Evolutionary conservation across 345 rosid species (phyloP).

Genomic region (Ailanthus altissimus): DNA sequence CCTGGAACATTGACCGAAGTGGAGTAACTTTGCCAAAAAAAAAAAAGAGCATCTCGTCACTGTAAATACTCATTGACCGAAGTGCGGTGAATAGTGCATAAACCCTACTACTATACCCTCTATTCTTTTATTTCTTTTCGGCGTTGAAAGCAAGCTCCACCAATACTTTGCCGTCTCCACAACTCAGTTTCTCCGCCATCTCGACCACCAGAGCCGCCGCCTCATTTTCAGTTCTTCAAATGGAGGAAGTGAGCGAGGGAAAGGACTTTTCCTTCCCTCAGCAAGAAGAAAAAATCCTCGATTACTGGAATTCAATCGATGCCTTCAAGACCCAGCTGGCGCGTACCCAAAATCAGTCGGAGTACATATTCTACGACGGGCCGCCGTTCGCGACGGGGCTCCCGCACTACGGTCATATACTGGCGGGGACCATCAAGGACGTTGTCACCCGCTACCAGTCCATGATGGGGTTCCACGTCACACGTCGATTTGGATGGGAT

Average conservation of each 20-base stretch:
- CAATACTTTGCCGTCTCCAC: too few relatives aligned
- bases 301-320: constrained; percentile 62
- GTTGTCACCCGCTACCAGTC: constrained; percentile 88
- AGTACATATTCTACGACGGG: constrained; percentile 92
- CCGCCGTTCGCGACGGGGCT: constrained; percentile 98
- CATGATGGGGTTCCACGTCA: constrained; percentile 87
- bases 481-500: constrained; percentile 98
- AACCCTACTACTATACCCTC: too few relatives aligned
- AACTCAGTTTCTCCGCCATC: neutral
- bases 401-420: constrained; percentile 97
- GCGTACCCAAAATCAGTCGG: constrained; percentile 60
- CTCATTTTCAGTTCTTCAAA: constrained; percentile 19
- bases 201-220: neutral
- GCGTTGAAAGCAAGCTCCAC: neutral
- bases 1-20: too few relatives aligned
- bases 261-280: constrained; percentile 81
- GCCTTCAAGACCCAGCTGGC: constrained; percentile 82
- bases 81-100: too few relatives aligned
- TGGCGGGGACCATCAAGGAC: constrained; percentile 96
- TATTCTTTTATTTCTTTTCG: too few relatives aligned
- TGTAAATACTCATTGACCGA: too few relatives aligned
- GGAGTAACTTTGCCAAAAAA: too few relatives aligned
- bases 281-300: constrained; percentile 65
- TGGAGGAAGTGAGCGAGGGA: constrained; percentile 96
- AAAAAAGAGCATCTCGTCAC: too few relatives aligned